Percentiles rank a stretch among this genome's conserved stretches.
Conservation (phyloP, 495 filamentous ascomycete species). For the Pseudotulostoma volvatum region DNA sequence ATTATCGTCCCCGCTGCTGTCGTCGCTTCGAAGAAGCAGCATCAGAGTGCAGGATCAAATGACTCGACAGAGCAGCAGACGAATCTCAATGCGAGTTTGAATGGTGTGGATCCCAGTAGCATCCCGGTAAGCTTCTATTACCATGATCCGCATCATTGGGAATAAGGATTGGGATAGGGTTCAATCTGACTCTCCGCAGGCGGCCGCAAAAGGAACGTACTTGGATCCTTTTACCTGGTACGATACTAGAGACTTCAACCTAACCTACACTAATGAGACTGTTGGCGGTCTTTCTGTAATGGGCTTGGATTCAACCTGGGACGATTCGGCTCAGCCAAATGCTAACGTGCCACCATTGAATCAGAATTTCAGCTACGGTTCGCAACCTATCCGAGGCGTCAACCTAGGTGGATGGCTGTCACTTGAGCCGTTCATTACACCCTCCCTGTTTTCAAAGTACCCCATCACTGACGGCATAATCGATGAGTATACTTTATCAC, state of each 20-base stretch:
- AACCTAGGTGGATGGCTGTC: conserved; percentile 93
- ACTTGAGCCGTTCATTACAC: conserved; percentile 88
- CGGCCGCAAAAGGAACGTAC: conserved; percentile 51
- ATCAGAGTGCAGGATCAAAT: conserved; percentile 9
- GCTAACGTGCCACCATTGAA: conserved; percentile 62
- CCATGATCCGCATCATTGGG: background rate
- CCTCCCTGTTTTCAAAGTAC: conserved; percentile 68
- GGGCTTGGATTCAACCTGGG: conserved; percentile 76
- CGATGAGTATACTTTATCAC: conserved; percentile 74
- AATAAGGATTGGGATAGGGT: background rate
- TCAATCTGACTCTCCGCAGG: conserved; percentile 11
- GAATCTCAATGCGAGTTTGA: conserved; percentile 34
- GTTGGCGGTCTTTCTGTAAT: conserved; percentile 79
- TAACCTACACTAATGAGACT: conserved; percentile 76
- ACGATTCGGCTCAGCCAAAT: conserved; percentile 68
- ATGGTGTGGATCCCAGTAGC: conserved; percentile 38
- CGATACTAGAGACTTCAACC: conserved; percentile 80
- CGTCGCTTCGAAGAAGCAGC: conserved; percentile 51
- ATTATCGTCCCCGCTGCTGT: conserved; percentile 64
- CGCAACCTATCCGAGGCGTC: conserved; percentile 67
- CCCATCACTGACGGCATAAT: conserved; percentile 44
- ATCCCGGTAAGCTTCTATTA: conserved; percentile 40
- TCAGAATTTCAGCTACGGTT: conserved; percentile 53
- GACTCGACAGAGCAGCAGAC: conserved; percentile 15
- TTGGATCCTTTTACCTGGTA: conserved; percentile 91